Percentiles rank a stretch among this genome's conserved stretches.
These are phyloP conservation scores for Xylariaceae sp. DNA, from an alignment of 2,329 filamentous ascomycete genomes.

Conservation along the genomic window DNA sequence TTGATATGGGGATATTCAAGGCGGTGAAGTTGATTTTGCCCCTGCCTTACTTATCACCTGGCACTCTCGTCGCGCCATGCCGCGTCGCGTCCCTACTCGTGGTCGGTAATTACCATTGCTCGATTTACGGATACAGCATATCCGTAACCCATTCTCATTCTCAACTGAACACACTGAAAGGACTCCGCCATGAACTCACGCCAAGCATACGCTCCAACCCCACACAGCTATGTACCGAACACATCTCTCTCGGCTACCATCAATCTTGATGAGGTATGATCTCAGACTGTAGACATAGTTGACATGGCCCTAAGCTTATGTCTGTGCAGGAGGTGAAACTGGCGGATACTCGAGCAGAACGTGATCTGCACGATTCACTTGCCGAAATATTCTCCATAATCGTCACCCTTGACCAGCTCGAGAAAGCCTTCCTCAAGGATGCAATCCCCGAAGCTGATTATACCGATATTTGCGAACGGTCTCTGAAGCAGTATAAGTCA, in stretches of 20 bases:
- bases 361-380: slow-evolving; percentile 89
- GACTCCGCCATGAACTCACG: slow-evolving; percentile 39
- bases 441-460: slow-evolving; percentile 88
- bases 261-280: slow-evolving; percentile 77
- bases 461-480: slow-evolving; percentile 88
- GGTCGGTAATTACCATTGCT: no score
- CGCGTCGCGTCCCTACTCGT: no score
- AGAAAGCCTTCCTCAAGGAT: slow-evolving; percentile 95
- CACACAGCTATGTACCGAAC: slow-evolving; percentile 86
- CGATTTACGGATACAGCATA: no score
- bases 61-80: no score
- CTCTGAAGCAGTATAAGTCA: slow-evolving; percentile 94
- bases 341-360: slow-evolving; percentile 75
- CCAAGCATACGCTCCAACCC: slow-evolving; percentile 79
- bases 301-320: slow-evolving; percentile 5
- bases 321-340: slow-evolving; percentile 77
- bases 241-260: slow-evolving; percentile 78
- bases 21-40: no score
- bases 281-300: slow-evolving; percentile 2
- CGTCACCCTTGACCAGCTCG: slow-evolving; percentile 86
- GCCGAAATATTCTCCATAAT: slow-evolving; percentile 98
- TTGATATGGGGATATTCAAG: no score
- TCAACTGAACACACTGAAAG: no score
- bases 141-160: no score
- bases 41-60: no score